Evolutionary conservation across 768 basidiomycete genomes (phyloP).

Genomic region (Russula dissimulans): DNA sequence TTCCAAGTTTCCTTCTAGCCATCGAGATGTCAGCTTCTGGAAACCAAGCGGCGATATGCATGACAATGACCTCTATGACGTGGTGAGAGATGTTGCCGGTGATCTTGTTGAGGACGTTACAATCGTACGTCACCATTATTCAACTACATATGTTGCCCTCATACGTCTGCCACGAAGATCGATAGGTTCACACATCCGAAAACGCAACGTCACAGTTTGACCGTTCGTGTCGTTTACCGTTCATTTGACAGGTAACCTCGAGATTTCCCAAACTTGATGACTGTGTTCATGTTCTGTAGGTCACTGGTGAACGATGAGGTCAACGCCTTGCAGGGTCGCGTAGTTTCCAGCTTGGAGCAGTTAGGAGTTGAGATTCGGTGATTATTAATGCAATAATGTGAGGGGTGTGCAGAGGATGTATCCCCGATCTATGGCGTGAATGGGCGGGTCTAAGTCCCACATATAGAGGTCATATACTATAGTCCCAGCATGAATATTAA

Average conservation of each 20-base stretch:
- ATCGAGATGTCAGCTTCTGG: conserved; percentile 97
- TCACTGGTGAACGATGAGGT: conserved; percentile 86
- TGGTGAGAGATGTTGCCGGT: conserved; percentile 86
- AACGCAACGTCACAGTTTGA: conserved; percentile 66
- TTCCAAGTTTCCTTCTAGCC: conserved; percentile 86
- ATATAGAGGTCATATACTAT: conserved; percentile 2
- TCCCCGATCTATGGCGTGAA: conserved; percentile 26
- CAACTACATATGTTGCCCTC: neutral
- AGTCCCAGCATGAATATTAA: neutral
- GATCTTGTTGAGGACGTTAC: conserved; percentile 89
- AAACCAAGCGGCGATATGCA: conserved; percentile 51
- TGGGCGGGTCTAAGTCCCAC: conserved; percentile 9
- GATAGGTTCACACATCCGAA: conserved; percentile 89
- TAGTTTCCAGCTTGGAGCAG: conserved; percentile 46
- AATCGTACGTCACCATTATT: conserved; percentile 40
- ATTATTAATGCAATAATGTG: conserved; percentile 33
- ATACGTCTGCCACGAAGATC: conserved; percentile 44
- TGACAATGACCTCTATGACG: conserved; percentile 96
- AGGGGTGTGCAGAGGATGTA: conserved; percentile 20
- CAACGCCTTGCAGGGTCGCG: conserved; percentile 63
- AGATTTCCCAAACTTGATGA: neutral
- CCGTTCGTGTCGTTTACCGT: conserved; percentile 88
- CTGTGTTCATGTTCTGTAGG: conserved; percentile 31
- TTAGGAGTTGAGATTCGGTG: conserved; percentile 86
- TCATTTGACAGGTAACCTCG: conserved; percentile 82